Percentiles rank a stretch among this genome's conserved stretches.
Evolutionary conservation across 306 rosid species (phyloP).

Genomic region (Trifolium fragiferum): DNA sequence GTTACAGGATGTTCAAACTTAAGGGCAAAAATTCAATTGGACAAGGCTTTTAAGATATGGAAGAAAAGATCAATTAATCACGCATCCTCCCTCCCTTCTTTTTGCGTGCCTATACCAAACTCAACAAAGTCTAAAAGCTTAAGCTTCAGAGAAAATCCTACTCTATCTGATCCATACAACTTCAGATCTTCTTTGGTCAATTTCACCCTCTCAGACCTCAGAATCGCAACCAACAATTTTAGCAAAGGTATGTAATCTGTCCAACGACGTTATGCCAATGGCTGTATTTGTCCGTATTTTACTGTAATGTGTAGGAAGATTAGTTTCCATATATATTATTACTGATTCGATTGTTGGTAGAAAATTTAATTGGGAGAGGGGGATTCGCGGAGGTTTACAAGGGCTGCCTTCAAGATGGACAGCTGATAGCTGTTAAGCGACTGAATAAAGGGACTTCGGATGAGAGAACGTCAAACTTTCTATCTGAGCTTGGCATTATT

Average conservation of each 20-base stretch:
- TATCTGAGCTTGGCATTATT: conserved; percentile 75
- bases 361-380: conserved; percentile 75
- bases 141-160: conserved; percentile 45
- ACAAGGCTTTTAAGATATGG: conserved; percentile 56
- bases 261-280: neutral
- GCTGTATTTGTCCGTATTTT: neutral
- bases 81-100: conserved; percentile 55
- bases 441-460: conserved; percentile 62
- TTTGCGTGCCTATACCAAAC: conserved; percentile 44
- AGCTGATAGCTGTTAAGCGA: conserved; percentile 71
- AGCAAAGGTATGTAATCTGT: conserved; percentile 52
- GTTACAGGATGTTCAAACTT: conserved; percentile 37
- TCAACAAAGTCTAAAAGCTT: conserved; percentile 41
- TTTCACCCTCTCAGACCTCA: conserved; percentile 60
- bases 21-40: conserved; percentile 50
- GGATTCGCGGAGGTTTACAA: conserved; percentile 78
- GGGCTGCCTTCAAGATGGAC: conserved; percentile 68
- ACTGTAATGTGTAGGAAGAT: neutral
- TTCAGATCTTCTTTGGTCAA: conserved; percentile 54
- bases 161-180: conserved; percentile 43
- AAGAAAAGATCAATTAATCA: conserved; percentile 50
- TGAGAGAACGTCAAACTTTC: conserved; percentile 64
- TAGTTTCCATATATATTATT: neutral
- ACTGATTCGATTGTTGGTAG: conserved; percentile 44
- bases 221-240: conserved; percentile 66